Evolutionary conservation across 768 basidiomycete species (phyloP), one percentile per base, ranked within the genome.

Genomic region (Rhodotorula toruloides): DNA sequence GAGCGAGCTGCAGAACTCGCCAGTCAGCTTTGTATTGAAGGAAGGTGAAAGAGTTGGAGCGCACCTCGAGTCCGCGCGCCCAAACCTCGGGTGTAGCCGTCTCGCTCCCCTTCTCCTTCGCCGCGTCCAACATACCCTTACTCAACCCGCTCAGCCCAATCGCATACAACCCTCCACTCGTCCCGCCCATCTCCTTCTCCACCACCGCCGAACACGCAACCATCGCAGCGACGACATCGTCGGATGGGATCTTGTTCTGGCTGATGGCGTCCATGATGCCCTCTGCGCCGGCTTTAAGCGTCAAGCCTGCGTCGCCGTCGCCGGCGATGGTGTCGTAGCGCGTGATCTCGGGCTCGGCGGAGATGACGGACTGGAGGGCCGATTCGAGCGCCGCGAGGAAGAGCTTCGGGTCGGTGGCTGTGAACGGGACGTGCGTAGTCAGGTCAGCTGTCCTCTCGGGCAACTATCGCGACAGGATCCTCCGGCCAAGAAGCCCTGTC

Each of bases 311-410:
- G 73, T 86, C 84, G 9, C 93, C 93, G 74, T 98, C 93, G 34
- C 93, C 93, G 4, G 90, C 89, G 58, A 97, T 87, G 63, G 83
- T 86, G 76, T 99, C 94, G 85, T 90, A 88, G 27, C 82, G 79
- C 21, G 93, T 97, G 67, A 99, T 91, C 71, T 92, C 91, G 2
- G 88, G 85, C 76, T 97, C 93, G 13, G 87, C 88, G 13, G 78
- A 78, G 64, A 91, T 83, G 66, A 97, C 78, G 3, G 84, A 85
- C 27, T 83, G 77, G 56, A 80, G 74, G 1, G 79, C 80, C 13
- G 77, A 77, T 52, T 68, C 66, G 68, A 72, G 57, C 0, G 71
- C 68, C 4, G 63, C 61, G 36, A 73, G 63, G 49, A 76, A 68
- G 9, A 74, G 58, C 58, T 70, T 70, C 9, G 69, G 43, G 32